Conservation (phyloP, 2,329 filamentous ascomycete genomes). For the Paecilomyces niveus region DNA sequence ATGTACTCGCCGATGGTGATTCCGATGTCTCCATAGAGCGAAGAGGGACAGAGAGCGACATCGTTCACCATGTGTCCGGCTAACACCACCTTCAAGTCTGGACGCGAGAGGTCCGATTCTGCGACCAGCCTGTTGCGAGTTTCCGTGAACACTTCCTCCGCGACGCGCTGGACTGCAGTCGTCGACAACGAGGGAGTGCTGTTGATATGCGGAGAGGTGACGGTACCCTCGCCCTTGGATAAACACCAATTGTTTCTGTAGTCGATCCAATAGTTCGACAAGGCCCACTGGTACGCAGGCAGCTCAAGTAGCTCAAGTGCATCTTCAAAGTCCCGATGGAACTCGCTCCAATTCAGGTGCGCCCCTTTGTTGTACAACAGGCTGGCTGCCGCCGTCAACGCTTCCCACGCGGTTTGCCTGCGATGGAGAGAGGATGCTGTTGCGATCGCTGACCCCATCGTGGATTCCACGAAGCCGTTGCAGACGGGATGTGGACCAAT, state of each 20-base stretch:
- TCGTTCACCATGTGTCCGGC: conserved; percentile 7
- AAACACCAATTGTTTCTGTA: conserved; percentile 65
- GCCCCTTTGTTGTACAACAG: conserved; percentile 56
- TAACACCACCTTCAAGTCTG: conserved; percentile 1
- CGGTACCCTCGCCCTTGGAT: conserved; percentile 52
- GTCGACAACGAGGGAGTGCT: conserved; percentile 50
- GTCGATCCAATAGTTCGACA: conserved; percentile 66
- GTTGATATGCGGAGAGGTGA: conserved; percentile 14
- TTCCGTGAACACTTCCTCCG: conserved; percentile 44
- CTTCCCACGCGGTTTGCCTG: not conserved
- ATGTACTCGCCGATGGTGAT: conserved; percentile 5
- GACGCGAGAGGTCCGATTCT: conserved; percentile 6
- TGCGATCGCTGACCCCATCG: conserved; percentile 1
- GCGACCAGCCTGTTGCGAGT: not conserved
- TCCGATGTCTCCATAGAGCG: conserved; percentile 9
- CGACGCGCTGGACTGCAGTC: conserved; percentile 56
- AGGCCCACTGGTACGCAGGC: conserved; percentile 61
- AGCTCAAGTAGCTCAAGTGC: conserved; percentile 55
- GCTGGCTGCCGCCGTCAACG: not conserved
- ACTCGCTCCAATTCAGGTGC: conserved; percentile 64
- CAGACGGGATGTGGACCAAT: conserved; percentile 8
- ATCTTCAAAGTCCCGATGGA: conserved; percentile 54
- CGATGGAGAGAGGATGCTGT: not conserved
- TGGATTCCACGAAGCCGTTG: conserved; percentile 4
- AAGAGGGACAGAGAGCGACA: conserved; percentile 5